phyloP scores from a whole-genome alignment of 176 grass and related monocot species.

The Carex kokanica region DNA sequence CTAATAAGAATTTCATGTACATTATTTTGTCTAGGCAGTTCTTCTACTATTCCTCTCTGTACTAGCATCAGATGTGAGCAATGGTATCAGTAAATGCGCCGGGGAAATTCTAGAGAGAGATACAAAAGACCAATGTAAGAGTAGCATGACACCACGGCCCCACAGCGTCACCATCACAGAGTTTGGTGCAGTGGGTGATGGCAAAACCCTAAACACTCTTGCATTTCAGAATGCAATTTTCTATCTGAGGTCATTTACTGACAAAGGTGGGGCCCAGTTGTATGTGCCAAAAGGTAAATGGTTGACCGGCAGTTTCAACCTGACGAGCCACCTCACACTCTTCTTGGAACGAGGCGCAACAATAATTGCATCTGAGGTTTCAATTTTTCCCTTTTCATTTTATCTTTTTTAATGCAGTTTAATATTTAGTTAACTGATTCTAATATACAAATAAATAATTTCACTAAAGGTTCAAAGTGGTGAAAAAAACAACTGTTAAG shows the following conservation, averaged over 20 bases:
- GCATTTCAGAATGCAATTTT: conserved; percentile 94
- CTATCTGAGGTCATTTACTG: conserved; percentile 74
- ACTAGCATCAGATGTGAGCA: conserved; percentile 18
- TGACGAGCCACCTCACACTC: conserved; percentile 82
- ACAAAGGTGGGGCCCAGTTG: conserved; percentile 89
- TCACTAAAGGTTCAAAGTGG: background rate
- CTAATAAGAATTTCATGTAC: conserved; percentile 29
- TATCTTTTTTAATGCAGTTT: conserved; percentile 33
- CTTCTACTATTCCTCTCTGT: conserved; percentile 33
- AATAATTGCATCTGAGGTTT: conserved; percentile 66
- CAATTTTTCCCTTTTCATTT: conserved; percentile 1
- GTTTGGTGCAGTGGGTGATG: conserved; percentile 88
- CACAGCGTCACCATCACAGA: conserved; percentile 95
- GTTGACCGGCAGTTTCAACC: conserved; percentile 96
- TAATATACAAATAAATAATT: background rate
- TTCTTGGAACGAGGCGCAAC: conserved; percentile 73
- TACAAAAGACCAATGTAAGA: conserved; percentile 36
- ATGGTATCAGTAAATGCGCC: conserved; percentile 10
- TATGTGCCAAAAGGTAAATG: conserved; percentile 83
- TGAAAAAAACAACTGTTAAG: background rate
- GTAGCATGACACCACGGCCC: conserved; percentile 34
- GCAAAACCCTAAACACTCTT: conserved; percentile 65
- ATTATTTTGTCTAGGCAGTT: conserved; percentile 46
- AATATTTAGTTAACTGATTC: background rate
- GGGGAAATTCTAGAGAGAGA: conserved; percentile 21